Base-by-base conservation (phyloP, 2,329 filamentous ascomycete species). In the Lomentospora prolificans region DNA sequence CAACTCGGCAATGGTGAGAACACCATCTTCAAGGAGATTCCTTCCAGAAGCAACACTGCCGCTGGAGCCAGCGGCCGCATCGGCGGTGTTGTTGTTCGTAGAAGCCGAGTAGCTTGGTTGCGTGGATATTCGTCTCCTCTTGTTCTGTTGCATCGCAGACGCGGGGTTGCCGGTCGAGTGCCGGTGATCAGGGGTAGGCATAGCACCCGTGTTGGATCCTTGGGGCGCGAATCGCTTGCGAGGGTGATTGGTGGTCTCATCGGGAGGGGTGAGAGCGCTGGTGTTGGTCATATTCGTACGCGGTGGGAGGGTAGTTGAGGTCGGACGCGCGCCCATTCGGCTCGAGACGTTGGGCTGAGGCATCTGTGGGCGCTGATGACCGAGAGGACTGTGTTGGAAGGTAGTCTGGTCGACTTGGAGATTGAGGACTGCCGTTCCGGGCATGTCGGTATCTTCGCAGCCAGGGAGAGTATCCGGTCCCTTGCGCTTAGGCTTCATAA, bases 401-500 rank as follows among this genome's bases (percentile, higher is more conserved):
- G 62, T 56, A 63, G 58, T 51, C 63, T 54, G 2, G 64, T 74
- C 70, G 57, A 66, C 64, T 27, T 74, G 69, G 19, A 79, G 66
- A 36, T 74, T 72, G 57, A 79, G 67, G 46, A 78, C 70, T 31
- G 70, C 68, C 2, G 73, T 73, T 55, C 77, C 77, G 2, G 75
- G 72, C 59, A 75, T 74, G 24, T 78, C 75, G 2, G 68, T 62
- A n/a, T 77, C 74, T 48, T 77, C 75, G 39, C 60, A 59, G 2
- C 68, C 68, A 2, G 69, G 66, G 41, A 75, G 66, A 7, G 69
- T 71, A 33, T 81, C 78, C 19, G 72, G 69, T 27, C 75, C 73
- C 59, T 72, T 75, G 9, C 78, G 69, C 57, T 77, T 70, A 8
- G 77, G 75, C 63, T 78, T 80, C 68, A 80, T 81, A 60, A 82